Evolutionary conservation across 1,284 basidiomycete species (phyloP).

Genomic region (Cutaneotrichosporon sp.): DNA sequence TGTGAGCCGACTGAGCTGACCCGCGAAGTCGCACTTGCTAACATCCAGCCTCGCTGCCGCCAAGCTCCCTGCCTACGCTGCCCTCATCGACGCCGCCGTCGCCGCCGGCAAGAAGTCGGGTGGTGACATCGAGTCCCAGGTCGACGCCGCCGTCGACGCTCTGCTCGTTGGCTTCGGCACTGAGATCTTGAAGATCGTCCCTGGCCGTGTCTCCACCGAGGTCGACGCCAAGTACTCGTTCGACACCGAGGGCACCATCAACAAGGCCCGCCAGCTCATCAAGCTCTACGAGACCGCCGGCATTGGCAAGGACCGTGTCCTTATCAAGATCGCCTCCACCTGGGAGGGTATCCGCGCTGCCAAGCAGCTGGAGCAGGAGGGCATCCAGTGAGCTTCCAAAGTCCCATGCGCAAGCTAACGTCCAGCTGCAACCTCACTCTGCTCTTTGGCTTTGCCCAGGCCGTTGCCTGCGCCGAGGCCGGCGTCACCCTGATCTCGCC

Average conservation of each 20-base stretch:
- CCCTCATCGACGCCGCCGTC: conserved; percentile 77
- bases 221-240: conserved; percentile 97
- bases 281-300: conserved; percentile 87
- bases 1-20: conserved; percentile 37
- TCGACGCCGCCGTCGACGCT: conserved; percentile 75
- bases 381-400: conserved; percentile 60
- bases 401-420: not conserved
- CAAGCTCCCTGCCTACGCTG: conserved; percentile 79
- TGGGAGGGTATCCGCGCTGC: conserved; percentile 99
- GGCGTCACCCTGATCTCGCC: conserved; percentile 97
- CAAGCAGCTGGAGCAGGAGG: conserved; percentile 85
- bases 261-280: conserved; percentile 84
- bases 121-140: conserved; percentile 62
- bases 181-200: conserved; percentile 92
- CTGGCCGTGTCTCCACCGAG: conserved; percentile 97
- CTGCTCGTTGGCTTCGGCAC: conserved; percentile 94
- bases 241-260: conserved; percentile 54
- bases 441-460: conserved; percentile 96
- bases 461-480: conserved; percentile 97
- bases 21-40: not conserved
- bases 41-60: conserved; percentile 76
- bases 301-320: conserved; percentile 83
- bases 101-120: conserved; percentile 76
- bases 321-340: conserved; percentile 99
- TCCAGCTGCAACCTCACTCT: conserved; percentile 88